phyloP scores from a whole-genome alignment of 768 basidiomycete species.

The Neoboletus subvelutipes region DNA sequence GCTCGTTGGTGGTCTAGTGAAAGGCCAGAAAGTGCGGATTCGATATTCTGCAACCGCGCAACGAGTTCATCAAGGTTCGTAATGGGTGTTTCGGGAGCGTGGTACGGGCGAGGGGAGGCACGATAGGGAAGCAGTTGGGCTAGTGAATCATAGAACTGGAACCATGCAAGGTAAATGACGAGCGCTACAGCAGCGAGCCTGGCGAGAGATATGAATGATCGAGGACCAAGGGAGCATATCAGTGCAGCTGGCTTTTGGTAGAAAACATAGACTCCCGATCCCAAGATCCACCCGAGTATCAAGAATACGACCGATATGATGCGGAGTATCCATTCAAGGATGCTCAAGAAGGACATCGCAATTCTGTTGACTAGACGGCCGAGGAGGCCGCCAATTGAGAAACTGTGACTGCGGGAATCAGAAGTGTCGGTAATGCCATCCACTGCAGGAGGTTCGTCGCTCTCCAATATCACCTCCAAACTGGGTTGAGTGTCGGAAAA shows the following conservation, averaged over 20 bases:
- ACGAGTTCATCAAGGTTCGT: constrained; percentile 67
- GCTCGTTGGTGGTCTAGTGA: constrained; percentile 54
- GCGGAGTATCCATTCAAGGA: constrained; percentile 27
- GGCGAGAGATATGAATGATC: constrained; percentile 32
- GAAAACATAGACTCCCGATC: constrained; percentile 47
- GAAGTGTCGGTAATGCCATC: constrained; percentile 27
- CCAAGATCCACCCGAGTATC: constrained; percentile 48
- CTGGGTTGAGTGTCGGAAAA: constrained; percentile 47
- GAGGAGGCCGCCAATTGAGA: constrained; percentile 48
- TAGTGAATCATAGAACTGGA: constrained; percentile 40
- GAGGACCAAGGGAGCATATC: constrained; percentile 34
- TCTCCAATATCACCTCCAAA: constrained; percentile 64
- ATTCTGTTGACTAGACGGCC: constrained; percentile 43
- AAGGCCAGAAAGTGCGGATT: constrained; percentile 60
- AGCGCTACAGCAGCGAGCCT: constrained; percentile 46
- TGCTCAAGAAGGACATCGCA: constrained; percentile 30
- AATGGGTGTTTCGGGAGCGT: constrained; percentile 57
- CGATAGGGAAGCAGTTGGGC: constrained; percentile 35
- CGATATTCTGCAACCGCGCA: constrained; percentile 59
- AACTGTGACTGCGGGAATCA: constrained; percentile 24
- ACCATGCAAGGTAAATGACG: constrained; percentile 46
- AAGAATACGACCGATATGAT: constrained; percentile 38
- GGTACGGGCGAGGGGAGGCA: constrained; percentile 39
- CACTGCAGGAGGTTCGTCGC: constrained; percentile 48
- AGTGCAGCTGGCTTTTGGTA: constrained; percentile 48